A percentile compares a stretch with the other conserved stretches of the same genome.
Evolutionary conservation across 805 yeast genomes (phyloP).

Genomic region (Kazachstania psychrophila): DNA sequence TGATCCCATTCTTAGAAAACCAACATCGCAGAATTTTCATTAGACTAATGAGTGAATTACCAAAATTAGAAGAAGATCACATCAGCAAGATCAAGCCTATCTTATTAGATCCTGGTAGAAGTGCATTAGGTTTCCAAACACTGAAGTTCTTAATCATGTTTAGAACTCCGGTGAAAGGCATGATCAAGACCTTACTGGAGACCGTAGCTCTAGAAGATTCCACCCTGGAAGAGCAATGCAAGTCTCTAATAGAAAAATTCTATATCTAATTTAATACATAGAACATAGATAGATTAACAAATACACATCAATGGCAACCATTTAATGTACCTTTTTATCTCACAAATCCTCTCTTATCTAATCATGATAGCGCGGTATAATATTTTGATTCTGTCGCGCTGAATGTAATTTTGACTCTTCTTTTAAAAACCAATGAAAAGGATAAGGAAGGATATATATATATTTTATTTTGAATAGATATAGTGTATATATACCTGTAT

Average conservation of each 20-base stretch:
- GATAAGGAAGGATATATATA: too few relatives aligned
- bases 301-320: too few relatives aligned
- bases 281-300: too few relatives aligned
- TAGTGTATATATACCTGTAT: too few relatives aligned
- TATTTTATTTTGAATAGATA: too few relatives aligned
- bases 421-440: too few relatives aligned
- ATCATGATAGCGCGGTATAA: too few relatives aligned
- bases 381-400: too few relatives aligned
- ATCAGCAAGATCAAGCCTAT: conserved; percentile 60
- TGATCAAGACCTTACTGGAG: conserved; percentile 25
- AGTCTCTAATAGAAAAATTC: conserved; percentile 22
- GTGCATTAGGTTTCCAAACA: conserved; percentile 71
- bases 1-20: conserved; percentile 77
- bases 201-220: conserved; percentile 20
- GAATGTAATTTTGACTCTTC: too few relatives aligned
- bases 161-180: conserved; percentile 68
- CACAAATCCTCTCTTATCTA: too few relatives aligned
- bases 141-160: conserved; percentile 78
- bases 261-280: conserved; percentile 9
- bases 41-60: conserved; percentile 78
- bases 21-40: conserved; percentile 73
- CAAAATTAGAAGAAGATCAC: conserved; percentile 55
- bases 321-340: too few relatives aligned
- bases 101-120: conserved; percentile 78
- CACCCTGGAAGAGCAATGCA: conserved; percentile 20